Evolutionary conservation across 2,329 filamentous ascomycete species (phyloP), one percentile per base, ranked within the genome.

Genomic region (Periglandula ipomoeae): DNA sequence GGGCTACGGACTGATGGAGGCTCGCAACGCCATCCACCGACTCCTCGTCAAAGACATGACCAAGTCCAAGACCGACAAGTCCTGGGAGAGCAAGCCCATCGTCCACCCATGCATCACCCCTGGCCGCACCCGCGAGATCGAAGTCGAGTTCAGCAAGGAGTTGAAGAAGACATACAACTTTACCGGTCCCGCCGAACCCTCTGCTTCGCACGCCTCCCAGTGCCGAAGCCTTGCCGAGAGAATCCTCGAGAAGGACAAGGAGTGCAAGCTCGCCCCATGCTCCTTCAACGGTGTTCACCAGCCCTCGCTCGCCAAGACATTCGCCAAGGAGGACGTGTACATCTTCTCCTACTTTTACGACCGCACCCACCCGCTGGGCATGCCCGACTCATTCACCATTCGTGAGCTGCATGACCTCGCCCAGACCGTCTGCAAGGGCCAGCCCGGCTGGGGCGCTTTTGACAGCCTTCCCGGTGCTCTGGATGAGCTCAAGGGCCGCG

Each of bases 261-360:
- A 82, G 27, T 98, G 93, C 73, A 75, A 76, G 53, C 71, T 97
- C 44, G 79, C 87, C 0, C 93, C 93, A n/a, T 98, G 93, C 74
- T 95, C 93, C 1, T 98, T 98, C 81, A 95, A 95, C 66, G 93
- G 93, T 55, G 82, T 98, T 26, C 88, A 98, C 70, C 93, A 98
- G 68, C 93, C 93, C 9, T 84, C 86, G 20, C 77, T 98, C 43
- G 83, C 82, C 58, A 95, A 95, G 76, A 98, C 93, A 0, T 98
- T 98, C 61, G 74, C 87, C 23, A 79, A 78, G 54, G 91, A 97
- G 68, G 90, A 96, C 60, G 81, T 97, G 35, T 98, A 91, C 71
- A 89, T 97, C 58, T 91, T 98, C 70, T 95, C 88, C 26, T 98
- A 95, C 78, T 98, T 98, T 71, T 96, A 86, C 71, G 93, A 98